A percentile compares a stretch with the other conserved stretches of the same genome.
Conservation (phyloP, 1,139 yeast genomes). For the Blastobotrys indianensis region DNA sequence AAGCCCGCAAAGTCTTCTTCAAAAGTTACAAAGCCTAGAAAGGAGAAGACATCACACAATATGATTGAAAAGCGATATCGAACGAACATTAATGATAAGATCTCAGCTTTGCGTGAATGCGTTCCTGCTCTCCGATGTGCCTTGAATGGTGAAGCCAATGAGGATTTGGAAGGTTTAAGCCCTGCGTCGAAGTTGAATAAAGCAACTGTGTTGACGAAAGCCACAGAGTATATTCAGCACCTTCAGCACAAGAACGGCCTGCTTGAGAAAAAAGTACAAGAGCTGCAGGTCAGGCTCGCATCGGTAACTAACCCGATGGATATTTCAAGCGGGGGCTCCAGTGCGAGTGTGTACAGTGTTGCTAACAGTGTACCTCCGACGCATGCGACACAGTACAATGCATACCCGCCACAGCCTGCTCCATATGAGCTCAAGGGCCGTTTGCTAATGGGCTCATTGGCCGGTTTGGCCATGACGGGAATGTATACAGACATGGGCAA, state of each 20-base stretch:
- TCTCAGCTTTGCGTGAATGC: slow-evolving; percentile 63
- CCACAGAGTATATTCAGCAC: slow-evolving; percentile 85
- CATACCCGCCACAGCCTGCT: slow-evolving; percentile 11
- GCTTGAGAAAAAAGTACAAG: slow-evolving; percentile 50
- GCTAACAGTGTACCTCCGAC: slow-evolving; percentile 1
- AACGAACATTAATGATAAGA: slow-evolving; percentile 69
- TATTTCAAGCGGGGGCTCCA: slow-evolving; percentile 4
- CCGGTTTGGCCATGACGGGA: slow-evolving; percentile 36
- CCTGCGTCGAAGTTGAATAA: slow-evolving; percentile 85
- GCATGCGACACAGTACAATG: slow-evolving; percentile 3
- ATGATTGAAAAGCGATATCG: slow-evolving; percentile 76
- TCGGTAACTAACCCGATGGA: slow-evolving; percentile 2
- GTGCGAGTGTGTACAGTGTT: background rate
- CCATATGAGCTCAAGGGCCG: slow-evolving; percentile 11
- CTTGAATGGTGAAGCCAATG: slow-evolving; percentile 34
- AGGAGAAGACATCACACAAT: slow-evolving; percentile 65
- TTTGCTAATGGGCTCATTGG: slow-evolving; percentile 34
- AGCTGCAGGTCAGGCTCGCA: slow-evolving; percentile 29
- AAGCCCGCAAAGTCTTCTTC: slow-evolving; percentile 12
- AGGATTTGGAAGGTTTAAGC: slow-evolving; percentile 71
- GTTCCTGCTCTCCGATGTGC: slow-evolving; percentile 53
- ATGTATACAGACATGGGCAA: slow-evolving; percentile 22
- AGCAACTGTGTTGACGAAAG: slow-evolving; percentile 81
- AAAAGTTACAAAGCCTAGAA: slow-evolving; percentile 33
- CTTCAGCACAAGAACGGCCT: slow-evolving; percentile 62